Evolutionary conservation across 2,329 filamentous ascomycete species (phyloP).

Genomic region (Alternaria sp.): DNA sequence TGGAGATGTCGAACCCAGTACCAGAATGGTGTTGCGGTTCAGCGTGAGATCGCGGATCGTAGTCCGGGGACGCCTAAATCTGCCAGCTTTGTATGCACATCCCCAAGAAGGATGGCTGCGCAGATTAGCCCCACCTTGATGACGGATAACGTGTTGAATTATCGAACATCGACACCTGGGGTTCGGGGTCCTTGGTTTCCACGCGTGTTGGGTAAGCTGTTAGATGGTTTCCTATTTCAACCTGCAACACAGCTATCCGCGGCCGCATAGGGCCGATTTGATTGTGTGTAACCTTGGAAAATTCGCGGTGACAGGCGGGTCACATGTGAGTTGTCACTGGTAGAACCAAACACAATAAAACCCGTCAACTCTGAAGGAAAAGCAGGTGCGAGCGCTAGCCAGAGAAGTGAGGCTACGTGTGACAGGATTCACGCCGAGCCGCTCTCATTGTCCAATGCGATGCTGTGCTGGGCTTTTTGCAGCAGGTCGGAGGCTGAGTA

Average conservation of each 20-base stretch:
- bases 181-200: neutral
- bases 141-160: neutral
- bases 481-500: conserved; percentile 9
- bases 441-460: conserved; percentile 9
- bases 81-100: conserved; percentile 5
- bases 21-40: conserved; percentile 1
- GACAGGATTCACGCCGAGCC: conserved; percentile 17
- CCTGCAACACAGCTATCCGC: conserved; percentile 5
- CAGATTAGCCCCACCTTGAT: conserved; percentile 2
- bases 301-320: neutral
- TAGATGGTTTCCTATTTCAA: neutral
- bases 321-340: neutral
- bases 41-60: neutral
- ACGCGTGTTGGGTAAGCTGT: neutral
- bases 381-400: neutral
- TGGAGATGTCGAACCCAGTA: neutral
- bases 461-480: neutral
- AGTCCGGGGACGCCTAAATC: neutral
- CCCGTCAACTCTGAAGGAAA: neutral
- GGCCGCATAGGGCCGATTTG: conserved; percentile 5
- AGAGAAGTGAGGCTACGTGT: conserved; percentile 11
- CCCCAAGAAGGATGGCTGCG: neutral
- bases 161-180: neutral
- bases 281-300: neutral
- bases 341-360: neutral